phyloP scores from a whole-genome alignment of 768 basidiomycete genomes.

The Tylopilus vinaceipallidus region DNA sequence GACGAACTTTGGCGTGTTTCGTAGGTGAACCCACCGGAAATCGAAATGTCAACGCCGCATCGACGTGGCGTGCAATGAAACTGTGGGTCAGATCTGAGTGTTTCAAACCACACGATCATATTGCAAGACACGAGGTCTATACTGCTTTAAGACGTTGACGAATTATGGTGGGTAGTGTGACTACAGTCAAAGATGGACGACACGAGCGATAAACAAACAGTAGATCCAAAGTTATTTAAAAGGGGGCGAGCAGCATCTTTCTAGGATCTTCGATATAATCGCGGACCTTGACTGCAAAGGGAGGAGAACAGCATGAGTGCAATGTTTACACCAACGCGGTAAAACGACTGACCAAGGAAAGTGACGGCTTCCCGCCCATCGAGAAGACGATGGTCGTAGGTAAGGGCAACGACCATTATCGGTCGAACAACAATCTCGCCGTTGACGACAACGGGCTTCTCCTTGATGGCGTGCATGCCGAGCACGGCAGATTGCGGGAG shows the following conservation, averaged over 20 bases:
- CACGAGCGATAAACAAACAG: background rate
- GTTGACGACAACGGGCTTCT: slow-evolving; percentile 84
- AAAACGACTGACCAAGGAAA: slow-evolving; percentile 78
- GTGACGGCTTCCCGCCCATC: slow-evolving; percentile 96
- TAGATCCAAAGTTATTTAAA: slow-evolving; percentile 8
- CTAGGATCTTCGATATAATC: slow-evolving; percentile 95
- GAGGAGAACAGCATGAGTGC: slow-evolving; percentile 2
- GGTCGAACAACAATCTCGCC: slow-evolving; percentile 96
- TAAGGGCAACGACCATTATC: slow-evolving; percentile 92
- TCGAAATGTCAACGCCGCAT: too few species aligned
- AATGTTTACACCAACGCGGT: background rate
- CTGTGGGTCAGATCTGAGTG: too few species aligned
- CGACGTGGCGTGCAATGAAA: too few species aligned
- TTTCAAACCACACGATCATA: too few species aligned
- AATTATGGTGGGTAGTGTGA: slow-evolving; percentile 11
- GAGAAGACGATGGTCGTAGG: slow-evolving; percentile 93
- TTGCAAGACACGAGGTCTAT: slow-evolving; percentile 6
- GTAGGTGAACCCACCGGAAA: too few species aligned
- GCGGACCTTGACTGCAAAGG: slow-evolving; percentile 72
- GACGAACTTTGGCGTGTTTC: too few species aligned
- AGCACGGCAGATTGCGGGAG: slow-evolving; percentile 93
- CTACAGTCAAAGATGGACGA: slow-evolving; percentile 8
- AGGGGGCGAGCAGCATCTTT: slow-evolving; percentile 71
- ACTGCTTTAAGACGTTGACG: slow-evolving; percentile 3
- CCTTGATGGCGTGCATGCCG: slow-evolving; percentile 96